Evolutionary conservation across 2,329 filamentous ascomycete genomes (phyloP).

Genomic region (Beauveria sp.): DNA sequence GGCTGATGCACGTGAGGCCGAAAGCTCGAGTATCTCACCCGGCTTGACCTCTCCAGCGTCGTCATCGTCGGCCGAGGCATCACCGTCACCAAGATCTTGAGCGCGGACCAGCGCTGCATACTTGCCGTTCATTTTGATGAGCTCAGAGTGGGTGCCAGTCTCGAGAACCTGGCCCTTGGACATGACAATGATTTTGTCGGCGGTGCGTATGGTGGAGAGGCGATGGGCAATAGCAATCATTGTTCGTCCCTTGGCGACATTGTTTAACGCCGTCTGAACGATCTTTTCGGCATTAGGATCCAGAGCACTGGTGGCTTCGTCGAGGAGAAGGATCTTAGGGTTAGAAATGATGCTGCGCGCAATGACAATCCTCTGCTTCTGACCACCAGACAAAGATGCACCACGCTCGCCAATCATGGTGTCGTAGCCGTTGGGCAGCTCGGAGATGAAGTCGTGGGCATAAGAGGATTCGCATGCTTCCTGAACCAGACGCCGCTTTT

Average conservation of each 20-base stretch:
- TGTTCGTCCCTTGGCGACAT: slow-evolving; percentile 48
- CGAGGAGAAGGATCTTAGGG: slow-evolving; percentile 56
- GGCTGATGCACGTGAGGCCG: slow-evolving; percentile 16
- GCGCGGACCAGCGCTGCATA: slow-evolving; percentile 44
- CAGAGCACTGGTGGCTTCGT: slow-evolving; percentile 60
- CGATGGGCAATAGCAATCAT: slow-evolving; percentile 60
- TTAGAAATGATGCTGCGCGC: slow-evolving; percentile 58
- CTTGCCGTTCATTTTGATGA: slow-evolving; percentile 39
- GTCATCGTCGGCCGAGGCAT: slow-evolving; percentile 13
- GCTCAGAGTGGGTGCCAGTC: slow-evolving; percentile 52
- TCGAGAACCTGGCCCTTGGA: slow-evolving; percentile 52
- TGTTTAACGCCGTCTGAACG: slow-evolving; percentile 49
- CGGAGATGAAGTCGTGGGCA: slow-evolving; percentile 45
- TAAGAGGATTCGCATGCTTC: slow-evolving; percentile 43
- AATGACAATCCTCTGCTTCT: slow-evolving; percentile 60
- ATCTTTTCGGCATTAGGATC: slow-evolving; percentile 39
- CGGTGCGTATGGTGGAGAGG: slow-evolving; percentile 50
- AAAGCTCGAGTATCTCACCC: slow-evolving; percentile 14
- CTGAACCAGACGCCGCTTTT: slow-evolving; percentile 36
- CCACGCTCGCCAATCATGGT: slow-evolving; percentile 58
- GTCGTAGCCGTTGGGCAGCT: slow-evolving; percentile 47
- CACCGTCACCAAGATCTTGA: slow-evolving; percentile 29
- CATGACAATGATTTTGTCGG: slow-evolving; percentile 60
- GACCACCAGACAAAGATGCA: slow-evolving; percentile 58
- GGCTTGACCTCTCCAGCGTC: slow-evolving; percentile 22